Conservation (phyloP, 1,284 basidiomycete genomes). For the Ustilago cynodontis region DNA sequence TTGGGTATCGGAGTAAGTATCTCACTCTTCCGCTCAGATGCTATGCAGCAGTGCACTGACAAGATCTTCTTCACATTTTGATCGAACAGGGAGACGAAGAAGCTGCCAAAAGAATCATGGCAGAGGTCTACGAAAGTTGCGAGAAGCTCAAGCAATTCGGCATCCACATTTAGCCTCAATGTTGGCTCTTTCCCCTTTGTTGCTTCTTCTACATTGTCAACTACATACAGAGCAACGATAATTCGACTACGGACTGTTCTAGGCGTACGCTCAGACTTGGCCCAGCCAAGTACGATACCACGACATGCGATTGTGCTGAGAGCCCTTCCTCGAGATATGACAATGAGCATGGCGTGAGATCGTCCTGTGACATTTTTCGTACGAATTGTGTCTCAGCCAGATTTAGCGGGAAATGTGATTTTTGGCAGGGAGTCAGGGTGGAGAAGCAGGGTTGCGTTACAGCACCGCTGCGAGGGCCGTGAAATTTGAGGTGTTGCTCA, state of each 20-base stretch:
- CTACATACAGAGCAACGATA: neutral
- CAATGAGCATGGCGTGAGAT: constrained; percentile 9
- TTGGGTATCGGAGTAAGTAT: constrained; percentile 56
- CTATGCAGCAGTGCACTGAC: neutral
- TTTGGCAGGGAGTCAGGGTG: neutral
- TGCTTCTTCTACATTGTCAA: neutral
- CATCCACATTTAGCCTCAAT: constrained; percentile 37
- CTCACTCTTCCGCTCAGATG: neutral
- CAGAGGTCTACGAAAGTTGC: constrained; percentile 64
- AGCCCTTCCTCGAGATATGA: neutral
- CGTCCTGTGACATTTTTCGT: constrained; percentile 4
- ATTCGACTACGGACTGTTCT: neutral
- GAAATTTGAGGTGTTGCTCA: constrained; percentile 16
- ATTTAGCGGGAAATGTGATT: constrained; percentile 7
- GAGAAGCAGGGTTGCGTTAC: constrained; percentile 17
- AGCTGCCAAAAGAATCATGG: constrained; percentile 54
- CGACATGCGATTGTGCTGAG: too few relatives aligned
- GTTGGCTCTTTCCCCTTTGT: neutral
- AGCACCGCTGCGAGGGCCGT: neutral
- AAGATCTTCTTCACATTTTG: neutral
- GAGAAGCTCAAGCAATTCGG: constrained; percentile 64
- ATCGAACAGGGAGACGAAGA: constrained; percentile 37
- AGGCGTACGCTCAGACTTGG: neutral
- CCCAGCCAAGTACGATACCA: too few relatives aligned
- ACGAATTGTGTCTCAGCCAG: constrained; percentile 2